Base-by-base conservation (phyloP, 441 rosid species). In the Geranium incanum region DNA sequence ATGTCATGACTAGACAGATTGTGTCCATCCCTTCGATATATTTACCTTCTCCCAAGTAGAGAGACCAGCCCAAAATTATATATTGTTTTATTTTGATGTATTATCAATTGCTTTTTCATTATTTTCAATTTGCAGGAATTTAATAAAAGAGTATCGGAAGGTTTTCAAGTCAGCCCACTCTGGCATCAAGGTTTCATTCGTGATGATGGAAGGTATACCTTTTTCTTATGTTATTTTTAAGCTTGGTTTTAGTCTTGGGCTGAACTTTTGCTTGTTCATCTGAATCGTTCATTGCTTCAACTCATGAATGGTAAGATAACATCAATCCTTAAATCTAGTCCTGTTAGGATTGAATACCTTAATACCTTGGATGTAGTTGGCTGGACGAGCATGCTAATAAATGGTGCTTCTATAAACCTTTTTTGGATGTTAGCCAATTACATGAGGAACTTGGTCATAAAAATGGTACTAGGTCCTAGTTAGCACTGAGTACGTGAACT, bases 101-200 rank as follows among this genome's bases (percentile, higher is more conserved):
- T 23, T 62, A 62, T 62, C 28, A 21, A 21, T n/a, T 23, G 12
- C 3, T 21, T 62, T 23, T 62, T 62, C 36, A 1, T 23, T 23
- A 21, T 5, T 13, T 62, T 8, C 23, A 15, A 11, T 72, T 36
- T 16, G 67, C 73, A 94, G 99, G 99, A 90, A 66, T 94, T 94
- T 71, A 85, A 81, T 66, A 75, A 68, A 68, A 86, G 84, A 75
- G 97, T 94, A 43, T 78, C 71, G 11, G 88, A 94, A 88, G 99
- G 99, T 69, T 94, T 92, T 79, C 99, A 94, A 86, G 97, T 85
- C 65, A 92, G 83, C 68, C 99, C 99, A 70, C 74, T 89, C 70
- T 94, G 99, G 97, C 85, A 94, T 84, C 97, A 94, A 86, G 99
- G 99, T 71, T 89, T 78, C 80, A 92, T 94, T 77, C 75, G 78